Percentiles rank a stretch among this genome's conserved stretches.
Conservation (phyloP, 352 stramenopile genomes). For the Phytopythium cucurbitacearum region DNA sequence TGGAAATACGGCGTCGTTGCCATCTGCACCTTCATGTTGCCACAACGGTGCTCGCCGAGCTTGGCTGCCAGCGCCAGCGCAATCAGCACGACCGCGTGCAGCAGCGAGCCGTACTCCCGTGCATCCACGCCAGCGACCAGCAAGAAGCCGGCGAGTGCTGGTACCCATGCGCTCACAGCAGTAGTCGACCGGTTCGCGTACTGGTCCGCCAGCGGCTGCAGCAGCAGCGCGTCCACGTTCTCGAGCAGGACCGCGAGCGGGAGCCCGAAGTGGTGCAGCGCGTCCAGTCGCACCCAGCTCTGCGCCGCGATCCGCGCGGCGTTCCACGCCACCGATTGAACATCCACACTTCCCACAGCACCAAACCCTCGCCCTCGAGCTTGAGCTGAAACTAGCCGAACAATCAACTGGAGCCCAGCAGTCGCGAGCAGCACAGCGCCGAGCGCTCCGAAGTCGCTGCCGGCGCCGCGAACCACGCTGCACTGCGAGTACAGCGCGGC, state of each 20-base stretch:
- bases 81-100: slow-evolving; percentile 49
- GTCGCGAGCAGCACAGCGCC: slow-evolving; percentile 22
- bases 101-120: slow-evolving; percentile 59
- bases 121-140: slow-evolving; percentile 55
- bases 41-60: slow-evolving; percentile 8
- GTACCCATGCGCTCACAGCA: slow-evolving; percentile 7
- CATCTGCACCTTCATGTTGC: slow-evolving; percentile 16
- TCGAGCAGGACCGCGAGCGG: slow-evolving; percentile 72
- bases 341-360: slow-evolving; percentile 11
- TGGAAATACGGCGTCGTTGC: slow-evolving; percentile 28
- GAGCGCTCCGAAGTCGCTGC: slow-evolving; percentile 26
- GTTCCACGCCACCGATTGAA: slow-evolving; percentile 19
- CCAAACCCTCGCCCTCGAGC: slow-evolving; percentile 3
- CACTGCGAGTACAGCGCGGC: slow-evolving; percentile 11
- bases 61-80: slow-evolving; percentile 37
- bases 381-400: slow-evolving; percentile 1
- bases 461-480: slow-evolving; percentile 13
- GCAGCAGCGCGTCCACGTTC: slow-evolving; percentile 36
- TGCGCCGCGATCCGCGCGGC: slow-evolving; percentile 32
- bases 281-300: slow-evolving; percentile 44
- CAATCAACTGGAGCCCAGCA: slow-evolving; percentile 17
- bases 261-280: slow-evolving; percentile 62
- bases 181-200: slow-evolving; percentile 4
- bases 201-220: slow-evolving; percentile 27
- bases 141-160: slow-evolving; percentile 38